These are phyloP conservation scores for Entonaema liquescens DNA, from an alignment of 495 filamentous ascomycete genomes.

Conservation along the genomic window DNA sequence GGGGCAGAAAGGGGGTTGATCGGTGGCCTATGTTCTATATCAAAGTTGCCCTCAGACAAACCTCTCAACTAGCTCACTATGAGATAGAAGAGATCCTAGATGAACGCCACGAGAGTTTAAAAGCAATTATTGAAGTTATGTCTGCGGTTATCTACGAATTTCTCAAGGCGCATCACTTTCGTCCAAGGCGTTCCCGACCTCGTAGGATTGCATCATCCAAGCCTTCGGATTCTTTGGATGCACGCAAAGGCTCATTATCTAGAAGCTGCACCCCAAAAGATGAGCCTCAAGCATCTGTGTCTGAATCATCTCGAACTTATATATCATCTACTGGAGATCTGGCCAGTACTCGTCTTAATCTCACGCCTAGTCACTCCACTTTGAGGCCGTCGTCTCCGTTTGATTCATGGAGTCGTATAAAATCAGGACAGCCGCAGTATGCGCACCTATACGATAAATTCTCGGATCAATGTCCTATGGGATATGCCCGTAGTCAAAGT, in stretches of 20 bases:
- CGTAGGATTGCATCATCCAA: slow-evolving; percentile 5
- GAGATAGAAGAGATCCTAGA: slow-evolving; percentile 50
- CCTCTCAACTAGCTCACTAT: slow-evolving; percentile 14
- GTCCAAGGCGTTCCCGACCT: slow-evolving; percentile 50
- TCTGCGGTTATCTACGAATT: slow-evolving; percentile 72
- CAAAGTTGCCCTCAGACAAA: slow-evolving; percentile 62
- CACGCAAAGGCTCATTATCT: slow-evolving; percentile 2
- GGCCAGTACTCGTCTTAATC: slow-evolving; percentile 43
- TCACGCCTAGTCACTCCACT: slow-evolving; percentile 31
- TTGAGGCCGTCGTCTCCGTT: slow-evolving; percentile 57
- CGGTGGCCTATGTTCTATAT: slow-evolving; percentile 93
- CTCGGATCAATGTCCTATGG: not conserved
- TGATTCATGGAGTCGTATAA: slow-evolving; percentile 72
- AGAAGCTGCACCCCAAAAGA: slow-evolving; percentile 19
- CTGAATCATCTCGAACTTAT: slow-evolving; percentile 1
- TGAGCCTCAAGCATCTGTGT: not conserved
- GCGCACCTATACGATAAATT: slow-evolving; percentile 24
- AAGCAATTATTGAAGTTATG: slow-evolving; percentile 65
- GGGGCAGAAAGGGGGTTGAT: slow-evolving; percentile 72
- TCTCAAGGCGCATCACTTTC: slow-evolving; percentile 71
- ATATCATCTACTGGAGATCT: slow-evolving; percentile 33
- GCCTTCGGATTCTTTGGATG: not conserved
- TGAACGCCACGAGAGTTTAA: slow-evolving; percentile 49
- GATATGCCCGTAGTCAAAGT: not conserved
- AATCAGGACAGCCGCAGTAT: slow-evolving; percentile 58